phyloP scores from a whole-genome alignment of 163 green algal genomes.

The Scenedesmus sp. region DNA sequence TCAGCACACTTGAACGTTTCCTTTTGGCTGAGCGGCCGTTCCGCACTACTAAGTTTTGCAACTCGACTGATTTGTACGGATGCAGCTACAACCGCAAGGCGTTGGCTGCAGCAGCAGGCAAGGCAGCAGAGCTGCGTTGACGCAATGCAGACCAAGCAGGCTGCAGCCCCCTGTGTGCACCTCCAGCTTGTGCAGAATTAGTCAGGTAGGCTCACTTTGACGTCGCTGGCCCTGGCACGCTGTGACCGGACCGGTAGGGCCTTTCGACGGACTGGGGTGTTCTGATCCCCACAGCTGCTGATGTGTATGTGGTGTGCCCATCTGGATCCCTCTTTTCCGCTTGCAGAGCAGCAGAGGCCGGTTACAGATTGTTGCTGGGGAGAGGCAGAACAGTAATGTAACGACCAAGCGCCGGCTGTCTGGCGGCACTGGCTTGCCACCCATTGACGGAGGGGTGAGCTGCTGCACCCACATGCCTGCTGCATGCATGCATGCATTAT shows the following conservation, averaged over 20 bases:
- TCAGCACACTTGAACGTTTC: not conserved
- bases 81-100: not conserved
- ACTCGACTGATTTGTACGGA: too few relatives aligned
- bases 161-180: not conserved
- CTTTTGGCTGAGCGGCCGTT: not conserved
- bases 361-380: constrained; percentile 52
- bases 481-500: constrained; percentile 30
- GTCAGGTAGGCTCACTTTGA: not conserved
- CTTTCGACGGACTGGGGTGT: not conserved
- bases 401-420: constrained; percentile 58
- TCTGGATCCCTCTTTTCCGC: not conserved
- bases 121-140: not conserved
- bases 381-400: constrained; percentile 52
- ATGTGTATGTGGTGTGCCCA: not conserved
- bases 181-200: not conserved
- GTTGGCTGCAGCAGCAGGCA: not conserved
- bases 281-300: not conserved
- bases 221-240: not conserved
- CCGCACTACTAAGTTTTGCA: not conserved
- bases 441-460: constrained; percentile 61
- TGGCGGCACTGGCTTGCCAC: constrained; percentile 55
- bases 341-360: constrained; percentile 18
- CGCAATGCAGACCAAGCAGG: not conserved
- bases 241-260: not conserved
- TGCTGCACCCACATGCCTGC: not conserved